Evolutionary conservation across 305 asterid genomes (phyloP).

Genomic region (Fraxinus sp.): DNA sequence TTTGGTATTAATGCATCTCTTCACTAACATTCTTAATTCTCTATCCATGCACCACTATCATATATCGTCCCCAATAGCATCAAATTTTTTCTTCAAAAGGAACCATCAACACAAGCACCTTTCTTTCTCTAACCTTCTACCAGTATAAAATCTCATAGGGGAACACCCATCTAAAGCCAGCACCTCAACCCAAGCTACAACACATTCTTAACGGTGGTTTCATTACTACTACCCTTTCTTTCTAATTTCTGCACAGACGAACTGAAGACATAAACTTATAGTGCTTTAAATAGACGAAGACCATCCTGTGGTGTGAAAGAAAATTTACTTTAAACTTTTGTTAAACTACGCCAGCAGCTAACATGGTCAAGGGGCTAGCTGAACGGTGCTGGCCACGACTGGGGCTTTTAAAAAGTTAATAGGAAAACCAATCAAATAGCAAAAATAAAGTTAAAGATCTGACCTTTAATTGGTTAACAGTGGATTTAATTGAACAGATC

Average conservation of each 20-base stretch:
- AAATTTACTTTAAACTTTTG: neutral
- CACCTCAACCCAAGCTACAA: neutral
- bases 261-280: neutral
- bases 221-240: neutral
- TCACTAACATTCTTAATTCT: neutral
- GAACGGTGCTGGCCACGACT: no score
- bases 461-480: conserved; percentile 25
- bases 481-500: conserved; percentile 16
- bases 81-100: neutral
- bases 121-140: neutral
- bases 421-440: neutral
- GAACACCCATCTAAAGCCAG: neutral
- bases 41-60: neutral
- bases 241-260: neutral
- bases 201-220: neutral
- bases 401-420: neutral
- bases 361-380: no score
- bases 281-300: neutral
- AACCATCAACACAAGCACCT: neutral
- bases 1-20: neutral
- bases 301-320: neutral
- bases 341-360: neutral
- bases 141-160: neutral
- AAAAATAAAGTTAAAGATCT: conserved; percentile 24
- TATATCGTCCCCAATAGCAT: neutral